Conservation (phyloP, 306 rosid genomes). For the Trichosanthes truncata region DNA sequence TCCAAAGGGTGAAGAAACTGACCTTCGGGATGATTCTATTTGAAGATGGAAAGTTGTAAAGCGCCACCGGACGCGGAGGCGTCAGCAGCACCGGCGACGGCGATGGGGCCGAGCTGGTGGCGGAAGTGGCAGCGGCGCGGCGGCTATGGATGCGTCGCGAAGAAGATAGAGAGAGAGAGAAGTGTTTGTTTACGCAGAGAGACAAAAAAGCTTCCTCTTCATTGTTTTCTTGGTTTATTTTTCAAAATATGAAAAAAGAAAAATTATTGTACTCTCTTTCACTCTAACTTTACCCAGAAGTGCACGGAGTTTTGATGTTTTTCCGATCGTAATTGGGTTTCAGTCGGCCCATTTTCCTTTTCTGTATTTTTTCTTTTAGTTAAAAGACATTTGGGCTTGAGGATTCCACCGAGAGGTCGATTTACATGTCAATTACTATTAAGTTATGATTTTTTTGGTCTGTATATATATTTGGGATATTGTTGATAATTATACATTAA, state of each 20-base stretch:
- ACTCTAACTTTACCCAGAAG: neutral
- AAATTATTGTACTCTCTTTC: neutral
- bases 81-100: neutral
- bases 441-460: too few relatives aligned
- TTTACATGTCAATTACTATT: too few relatives aligned
- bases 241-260: neutral
- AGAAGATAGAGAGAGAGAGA: neutral
- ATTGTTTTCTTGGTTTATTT: neutral
- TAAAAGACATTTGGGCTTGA: too few relatives aligned
- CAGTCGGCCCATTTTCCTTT: neutral
- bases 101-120: neutral
- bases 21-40: neutral
- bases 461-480: too few relatives aligned
- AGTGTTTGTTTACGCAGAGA: neutral
- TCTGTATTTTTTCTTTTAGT: too few relatives aligned
- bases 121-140: conserved; percentile 3
- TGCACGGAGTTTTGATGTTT: neutral
- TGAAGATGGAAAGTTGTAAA: neutral
- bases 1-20: neutral
- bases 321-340: neutral
- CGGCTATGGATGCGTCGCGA: conserved; percentile 4
- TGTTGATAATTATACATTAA: too few relatives aligned
- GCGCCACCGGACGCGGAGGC: conserved; percentile 11
- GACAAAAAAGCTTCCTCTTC: neutral
- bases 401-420: too few relatives aligned